phyloP scores from a whole-genome alignment of 805 yeast genomes.

The Crinitomyces ghanaensis region DNA sequence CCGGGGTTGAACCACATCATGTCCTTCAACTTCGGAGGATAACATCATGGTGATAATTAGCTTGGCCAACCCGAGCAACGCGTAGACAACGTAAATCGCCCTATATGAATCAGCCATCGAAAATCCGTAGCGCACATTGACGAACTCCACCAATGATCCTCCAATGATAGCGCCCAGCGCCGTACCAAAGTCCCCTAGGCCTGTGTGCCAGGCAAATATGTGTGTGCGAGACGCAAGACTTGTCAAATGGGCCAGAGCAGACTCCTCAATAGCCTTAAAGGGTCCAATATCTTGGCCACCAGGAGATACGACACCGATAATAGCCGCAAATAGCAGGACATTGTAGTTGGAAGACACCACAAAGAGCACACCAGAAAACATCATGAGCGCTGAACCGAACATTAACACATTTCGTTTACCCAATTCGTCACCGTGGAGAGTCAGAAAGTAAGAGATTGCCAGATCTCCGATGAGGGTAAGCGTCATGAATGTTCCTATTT shows the following conservation, averaged over 20 bases:
- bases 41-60: slow-evolving; percentile 34
- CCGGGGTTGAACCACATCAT: slow-evolving; percentile 3
- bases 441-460: slow-evolving; percentile 34
- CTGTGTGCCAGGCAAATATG: slow-evolving; percentile 46
- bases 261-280: slow-evolving; percentile 45
- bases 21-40: slow-evolving; percentile 24
- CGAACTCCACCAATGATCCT: slow-evolving; percentile 26
- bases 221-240: slow-evolving; percentile 36
- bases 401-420: slow-evolving; percentile 36
- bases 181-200: slow-evolving; percentile 36
- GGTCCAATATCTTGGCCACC: slow-evolving; percentile 53
- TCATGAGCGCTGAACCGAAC: slow-evolving; percentile 33
- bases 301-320: slow-evolving; percentile 44
- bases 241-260: slow-evolving; percentile 38
- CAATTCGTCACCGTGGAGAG: slow-evolving; percentile 35
- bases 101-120: slow-evolving; percentile 33
- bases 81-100: slow-evolving; percentile 41
- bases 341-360: slow-evolving; percentile 25
- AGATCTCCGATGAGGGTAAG: slow-evolving; percentile 42
- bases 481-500: slow-evolving; percentile 40
- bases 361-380: slow-evolving; percentile 34
- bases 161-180: slow-evolving; percentile 36
- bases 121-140: slow-evolving; percentile 12
- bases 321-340: slow-evolving; percentile 30
- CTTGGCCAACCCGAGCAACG: slow-evolving; percentile 40